Conservation (phyloP, 1,139 yeast species). For the Debaryomycetaceae sp. region DNA sequence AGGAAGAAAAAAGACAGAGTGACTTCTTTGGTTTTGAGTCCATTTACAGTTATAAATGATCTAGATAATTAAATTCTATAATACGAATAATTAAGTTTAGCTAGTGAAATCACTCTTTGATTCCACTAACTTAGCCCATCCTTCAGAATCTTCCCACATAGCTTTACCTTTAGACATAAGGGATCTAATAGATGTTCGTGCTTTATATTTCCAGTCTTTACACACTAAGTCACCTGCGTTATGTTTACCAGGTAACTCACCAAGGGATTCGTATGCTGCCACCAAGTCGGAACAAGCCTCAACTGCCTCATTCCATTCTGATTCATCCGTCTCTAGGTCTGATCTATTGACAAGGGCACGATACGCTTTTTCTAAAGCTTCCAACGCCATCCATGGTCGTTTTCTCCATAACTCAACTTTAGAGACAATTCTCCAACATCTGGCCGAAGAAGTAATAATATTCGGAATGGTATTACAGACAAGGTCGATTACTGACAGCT, state of each 20-base stretch:
- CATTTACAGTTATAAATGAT: slow-evolving; percentile 27
- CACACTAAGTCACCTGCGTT: slow-evolving; percentile 85
- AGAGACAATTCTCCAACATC: slow-evolving; percentile 82
- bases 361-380: slow-evolving; percentile 82
- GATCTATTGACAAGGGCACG: slow-evolving; percentile 68
- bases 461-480: slow-evolving; percentile 64
- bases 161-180: slow-evolving; percentile 76
- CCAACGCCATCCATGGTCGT: slow-evolving; percentile 85
- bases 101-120: slow-evolving; percentile 43
- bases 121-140: slow-evolving; percentile 64
- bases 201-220: slow-evolving; percentile 87
- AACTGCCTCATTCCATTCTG: slow-evolving; percentile 75
- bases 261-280: slow-evolving; percentile 84
- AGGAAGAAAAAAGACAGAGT: slow-evolving; percentile 14
- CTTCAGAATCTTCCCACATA: slow-evolving; percentile 77
- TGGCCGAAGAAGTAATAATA: slow-evolving; percentile 65
- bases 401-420: slow-evolving; percentile 84
- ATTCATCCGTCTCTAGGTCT: slow-evolving; percentile 59
- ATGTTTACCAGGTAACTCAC: slow-evolving; percentile 81
- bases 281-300: slow-evolving; percentile 76
- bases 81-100: neutral
- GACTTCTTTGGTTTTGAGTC: slow-evolving; percentile 28
- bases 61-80: neutral
- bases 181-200: slow-evolving; percentile 67
- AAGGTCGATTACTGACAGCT: slow-evolving; percentile 65